Conservation (phyloP, 2,329 filamentous ascomycete genomes). For the Aspergillus versicolor region DNA sequence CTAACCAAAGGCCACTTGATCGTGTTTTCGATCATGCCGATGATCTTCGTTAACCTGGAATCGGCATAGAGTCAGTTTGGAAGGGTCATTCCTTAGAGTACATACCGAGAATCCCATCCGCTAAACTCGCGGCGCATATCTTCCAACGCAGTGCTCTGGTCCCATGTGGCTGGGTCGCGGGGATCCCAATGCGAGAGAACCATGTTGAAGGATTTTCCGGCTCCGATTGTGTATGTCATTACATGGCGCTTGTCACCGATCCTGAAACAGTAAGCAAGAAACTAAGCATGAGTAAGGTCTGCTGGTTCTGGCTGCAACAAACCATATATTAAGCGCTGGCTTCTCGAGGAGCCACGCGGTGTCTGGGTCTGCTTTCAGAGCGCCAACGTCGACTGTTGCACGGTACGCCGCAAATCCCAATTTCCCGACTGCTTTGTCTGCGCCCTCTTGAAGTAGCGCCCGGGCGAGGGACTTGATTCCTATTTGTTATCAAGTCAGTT, state of each 20-base stretch:
- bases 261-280: conserved; percentile 6
- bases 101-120: conserved; percentile 17
- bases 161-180: conserved; percentile 33
- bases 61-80: too few species aligned
- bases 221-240: conserved; percentile 45
- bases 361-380: too few species aligned
- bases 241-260: conserved; percentile 37
- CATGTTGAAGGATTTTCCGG: conserved; percentile 48
- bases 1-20: conserved; percentile 29
- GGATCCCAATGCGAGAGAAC: conserved; percentile 46
- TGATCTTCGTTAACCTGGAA: conserved; percentile 28
- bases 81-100: background rate
- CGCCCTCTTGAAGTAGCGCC: too few species aligned
- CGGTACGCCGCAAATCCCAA: too few species aligned
- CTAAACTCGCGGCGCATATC: conserved; percentile 32
- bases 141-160: conserved; percentile 21
- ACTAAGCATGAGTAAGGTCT: too few species aligned
- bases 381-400: too few species aligned
- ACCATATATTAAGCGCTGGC: conserved; percentile 40
- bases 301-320: too few species aligned
- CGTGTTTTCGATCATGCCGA: conserved; percentile 16
- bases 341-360: too few species aligned
- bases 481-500: too few species aligned
- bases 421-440: too few species aligned
- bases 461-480: too few species aligned